phyloP scores from a whole-genome alignment of 148 eudicot species.

The Tetragonia tetragonoides region DNA sequence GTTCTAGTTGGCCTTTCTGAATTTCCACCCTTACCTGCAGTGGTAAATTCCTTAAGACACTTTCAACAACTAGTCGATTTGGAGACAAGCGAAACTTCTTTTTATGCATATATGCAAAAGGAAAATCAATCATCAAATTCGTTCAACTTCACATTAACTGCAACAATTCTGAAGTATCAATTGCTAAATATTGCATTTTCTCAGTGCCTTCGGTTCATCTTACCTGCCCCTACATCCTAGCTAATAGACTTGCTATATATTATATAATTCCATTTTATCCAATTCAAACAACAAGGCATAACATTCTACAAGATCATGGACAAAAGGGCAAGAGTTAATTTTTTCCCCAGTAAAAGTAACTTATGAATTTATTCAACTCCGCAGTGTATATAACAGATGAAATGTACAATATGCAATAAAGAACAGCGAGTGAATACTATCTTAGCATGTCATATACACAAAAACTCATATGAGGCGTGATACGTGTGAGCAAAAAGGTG shows the following conservation, averaged over 20 bases:
- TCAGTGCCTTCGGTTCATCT: not conserved
- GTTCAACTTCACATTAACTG: not conserved
- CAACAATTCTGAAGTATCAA: not conserved
- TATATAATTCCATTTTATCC: not conserved
- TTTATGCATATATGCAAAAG: not conserved
- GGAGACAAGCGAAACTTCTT: too few species aligned
- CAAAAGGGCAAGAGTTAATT: too few species aligned
- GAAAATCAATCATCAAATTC: not conserved
- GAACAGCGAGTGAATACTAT: not conserved
- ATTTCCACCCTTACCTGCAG: constrained; percentile 79
- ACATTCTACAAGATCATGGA: not conserved
- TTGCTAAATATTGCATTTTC: not conserved
- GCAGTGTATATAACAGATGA: not conserved
- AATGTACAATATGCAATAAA: not conserved
- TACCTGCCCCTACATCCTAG: not conserved
- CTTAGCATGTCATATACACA: not conserved
- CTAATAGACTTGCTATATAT: not conserved
- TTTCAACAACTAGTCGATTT: not conserved
- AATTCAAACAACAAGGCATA: not conserved
- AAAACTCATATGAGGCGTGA: too few species aligned
- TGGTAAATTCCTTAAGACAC: constrained; percentile 2
- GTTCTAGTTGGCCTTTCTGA: constrained; percentile 62
- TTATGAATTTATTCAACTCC: not conserved
- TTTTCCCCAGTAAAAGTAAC: too few species aligned
- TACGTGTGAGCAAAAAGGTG: too few species aligned